Conservation (phyloP, 176 grass and related monocot genomes). For the Hordeum marinum region DNA sequence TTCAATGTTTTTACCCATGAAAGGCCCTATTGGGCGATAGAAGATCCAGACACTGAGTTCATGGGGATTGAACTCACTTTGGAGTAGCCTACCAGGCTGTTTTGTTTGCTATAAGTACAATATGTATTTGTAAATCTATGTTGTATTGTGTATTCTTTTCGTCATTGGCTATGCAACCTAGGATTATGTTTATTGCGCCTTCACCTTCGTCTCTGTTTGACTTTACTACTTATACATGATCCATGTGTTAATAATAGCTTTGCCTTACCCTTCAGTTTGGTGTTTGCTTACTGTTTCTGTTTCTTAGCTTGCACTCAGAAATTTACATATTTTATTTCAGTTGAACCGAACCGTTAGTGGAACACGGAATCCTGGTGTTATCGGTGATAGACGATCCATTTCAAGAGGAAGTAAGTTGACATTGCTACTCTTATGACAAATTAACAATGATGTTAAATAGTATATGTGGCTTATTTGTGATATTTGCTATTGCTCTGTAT, state of each 20-base stretch:
- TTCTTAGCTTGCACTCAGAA: conserved; percentile 8
- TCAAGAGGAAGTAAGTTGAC: conserved; percentile 94
- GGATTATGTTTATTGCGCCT: not conserved
- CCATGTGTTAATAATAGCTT: conserved; percentile 4
- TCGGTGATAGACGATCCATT: conserved; percentile 87
- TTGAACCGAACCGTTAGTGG: conserved; percentile 85
- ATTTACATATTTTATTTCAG: conserved; percentile 39
- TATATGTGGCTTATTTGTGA: not conserved
- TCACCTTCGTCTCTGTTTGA: not conserved
- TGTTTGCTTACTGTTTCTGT: conserved; percentile 16
- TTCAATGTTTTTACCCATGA: not conserved
- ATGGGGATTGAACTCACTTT: not conserved
- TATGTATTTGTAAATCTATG: not conserved
- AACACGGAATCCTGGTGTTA: conserved; percentile 72
- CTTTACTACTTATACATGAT: not conserved
- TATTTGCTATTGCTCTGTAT: not conserved
- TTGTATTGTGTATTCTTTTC: not conserved
- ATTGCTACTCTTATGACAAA: conserved; percentile 11
- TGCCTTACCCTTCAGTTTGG: conserved; percentile 6
- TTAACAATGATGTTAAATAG: not conserved
- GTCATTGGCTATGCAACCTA: not conserved
- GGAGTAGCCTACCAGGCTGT: not conserved
- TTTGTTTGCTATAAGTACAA: not conserved
- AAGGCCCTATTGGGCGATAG: not conserved
- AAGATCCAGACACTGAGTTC: not conserved